Evolutionary conservation across 345 rosid genomes (phyloP).

Genomic region (Pistacia vera): DNA sequence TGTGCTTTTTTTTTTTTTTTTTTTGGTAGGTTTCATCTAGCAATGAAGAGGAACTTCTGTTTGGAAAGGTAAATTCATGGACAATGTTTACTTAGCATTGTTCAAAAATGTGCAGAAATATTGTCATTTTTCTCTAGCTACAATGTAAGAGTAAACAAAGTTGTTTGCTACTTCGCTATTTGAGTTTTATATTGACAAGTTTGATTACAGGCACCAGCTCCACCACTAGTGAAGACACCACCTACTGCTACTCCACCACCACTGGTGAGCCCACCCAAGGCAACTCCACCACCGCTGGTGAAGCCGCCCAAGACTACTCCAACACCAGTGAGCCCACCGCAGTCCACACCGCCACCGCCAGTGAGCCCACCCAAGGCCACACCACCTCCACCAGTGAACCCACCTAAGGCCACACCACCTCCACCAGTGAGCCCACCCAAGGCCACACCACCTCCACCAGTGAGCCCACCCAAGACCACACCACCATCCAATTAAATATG

Average conservation of each 20-base stretch:
- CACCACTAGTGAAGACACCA: constrained; percentile 25
- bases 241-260: constrained; percentile 24
- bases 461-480: constrained; percentile 9
- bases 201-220: not conserved
- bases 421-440: constrained; percentile 15
- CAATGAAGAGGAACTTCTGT: constrained; percentile 21
- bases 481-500: constrained; percentile 16
- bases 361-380: constrained; percentile 20
- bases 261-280: constrained; percentile 8
- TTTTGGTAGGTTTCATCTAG: constrained; percentile 27
- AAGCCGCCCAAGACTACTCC: constrained; percentile 16
- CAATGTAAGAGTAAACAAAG: too few species aligned
- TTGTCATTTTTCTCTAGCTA: too few species aligned
- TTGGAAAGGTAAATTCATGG: constrained; percentile 22
- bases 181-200: too few species aligned
- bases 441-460: not conserved
- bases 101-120: too few species aligned
- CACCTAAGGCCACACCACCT: constrained; percentile 16
- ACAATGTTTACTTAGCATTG: not conserved
- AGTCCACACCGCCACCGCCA: not conserved
- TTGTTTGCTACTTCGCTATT: too few species aligned
- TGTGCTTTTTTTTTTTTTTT: not conserved
- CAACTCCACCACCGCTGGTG: constrained; percentile 24
- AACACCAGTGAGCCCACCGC: constrained; percentile 15
- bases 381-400: constrained; percentile 23